phyloP scores from a whole-genome alignment of 2,329 filamentous ascomycete genomes.

The Aspergillus sp. region DNA sequence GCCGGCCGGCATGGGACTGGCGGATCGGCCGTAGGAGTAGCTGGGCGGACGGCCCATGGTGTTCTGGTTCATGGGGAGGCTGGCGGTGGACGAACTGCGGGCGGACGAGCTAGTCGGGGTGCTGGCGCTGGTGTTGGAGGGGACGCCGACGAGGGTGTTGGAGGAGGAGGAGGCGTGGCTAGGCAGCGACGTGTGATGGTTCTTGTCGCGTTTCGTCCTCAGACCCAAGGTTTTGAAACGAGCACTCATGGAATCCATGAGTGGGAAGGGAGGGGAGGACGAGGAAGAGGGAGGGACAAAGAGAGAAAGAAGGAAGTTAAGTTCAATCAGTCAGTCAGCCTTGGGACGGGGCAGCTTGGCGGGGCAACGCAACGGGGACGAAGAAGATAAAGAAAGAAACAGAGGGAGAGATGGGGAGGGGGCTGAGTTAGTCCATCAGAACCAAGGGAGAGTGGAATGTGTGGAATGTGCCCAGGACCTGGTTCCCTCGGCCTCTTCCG shows the following conservation, averaged over 20 bases:
- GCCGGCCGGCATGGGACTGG: conserved; percentile 43
- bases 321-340: too few relatives aligned
- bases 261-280: conserved; percentile 7
- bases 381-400: not conserved
- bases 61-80: conserved; percentile 49
- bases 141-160: conserved; percentile 24
- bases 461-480: too few relatives aligned
- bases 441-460: too few relatives aligned
- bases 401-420: not conserved
- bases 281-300: conserved; percentile 6
- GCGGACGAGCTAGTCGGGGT: conserved; percentile 26
- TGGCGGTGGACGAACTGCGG: conserved; percentile 40
- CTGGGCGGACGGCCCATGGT: conserved; percentile 53
- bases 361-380: not conserved
- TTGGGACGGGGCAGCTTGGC: too few relatives aligned
- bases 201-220: conserved; percentile 42
- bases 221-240: conserved; percentile 43
- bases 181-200: conserved; percentile 26
- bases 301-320: conserved; percentile 3
- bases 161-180: conserved; percentile 17
- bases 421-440: not conserved
- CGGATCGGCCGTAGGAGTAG: conserved; percentile 50
- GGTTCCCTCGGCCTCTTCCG: too few relatives aligned
- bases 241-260: conserved; percentile 44
- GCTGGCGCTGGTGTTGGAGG: conserved; percentile 25